Evolutionary conservation across 2,329 filamentous ascomycete species (phyloP), one percentile per base, ranked within the genome.

Genomic region (Botrytis byssoidea): DNA sequence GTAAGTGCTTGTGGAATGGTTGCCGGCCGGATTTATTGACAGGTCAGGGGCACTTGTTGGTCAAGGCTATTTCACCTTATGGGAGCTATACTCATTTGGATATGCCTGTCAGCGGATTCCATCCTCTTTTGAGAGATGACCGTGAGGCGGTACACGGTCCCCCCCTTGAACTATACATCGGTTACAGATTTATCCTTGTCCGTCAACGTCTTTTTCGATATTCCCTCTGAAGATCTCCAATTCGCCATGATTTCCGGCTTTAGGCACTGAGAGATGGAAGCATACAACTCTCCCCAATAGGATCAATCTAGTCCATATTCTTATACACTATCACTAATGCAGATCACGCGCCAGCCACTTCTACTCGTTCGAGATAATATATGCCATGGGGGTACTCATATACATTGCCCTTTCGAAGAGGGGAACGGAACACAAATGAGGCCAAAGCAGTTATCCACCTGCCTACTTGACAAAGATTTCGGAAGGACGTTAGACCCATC

Each of bases 281-380:
- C 22, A 70, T 51, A 67, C n/a, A 72, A 40, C 48, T 60, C 46
- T 71, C 69, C 68, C 76, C 46, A 64, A 73, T 74, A 68, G 72
- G 70, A 76, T 75, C 74, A 55, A 66, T 51, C 55, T 69, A 59
- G 59, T 57, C 64, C 63, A 72, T 25, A 70, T 68, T 46, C 42
- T 75, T 64, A 73, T 35, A 37, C 22, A 61, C 71, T 69, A 68
- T 74, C 76, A 76, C 78, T 68, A 78, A 77, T 78, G 74, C 60
- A 78, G 77, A 79, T 80, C 79, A 79, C 77, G 77, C 78, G 79
- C 77, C 78, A 77, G 77, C 79, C 78, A 79, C 77, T 71, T 76
- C 75, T 71, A 73, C 76, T 76, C 69, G 72, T 76, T 77, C 74
- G 73, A 77, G 76, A 75, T 73, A 66, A 66, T 57, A 64, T 44